Conservation (phyloP, 306 rosid species). For the Quercus aquifolioides region DNA sequence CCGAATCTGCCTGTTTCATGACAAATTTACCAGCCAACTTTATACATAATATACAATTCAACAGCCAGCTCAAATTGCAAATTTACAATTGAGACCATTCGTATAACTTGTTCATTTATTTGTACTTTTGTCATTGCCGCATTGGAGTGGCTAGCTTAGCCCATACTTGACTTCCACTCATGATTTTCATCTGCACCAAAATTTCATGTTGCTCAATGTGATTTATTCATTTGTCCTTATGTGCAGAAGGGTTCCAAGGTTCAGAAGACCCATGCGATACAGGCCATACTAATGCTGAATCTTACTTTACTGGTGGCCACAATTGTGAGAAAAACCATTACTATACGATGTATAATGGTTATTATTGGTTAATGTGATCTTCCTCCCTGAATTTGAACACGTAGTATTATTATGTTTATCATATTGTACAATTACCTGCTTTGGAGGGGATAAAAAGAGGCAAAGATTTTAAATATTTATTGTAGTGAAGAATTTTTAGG, state of each 20-base stretch:
- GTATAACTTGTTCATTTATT: neutral
- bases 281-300: constrained; percentile 69
- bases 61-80: neutral
- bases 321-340: constrained; percentile 18
- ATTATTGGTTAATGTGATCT: constrained; percentile 19
- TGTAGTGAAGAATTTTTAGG: neutral
- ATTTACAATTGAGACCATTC: neutral
- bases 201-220: neutral
- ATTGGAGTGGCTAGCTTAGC: neutral
- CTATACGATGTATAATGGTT: constrained; percentile 26
- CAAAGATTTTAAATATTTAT: constrained; percentile 13
- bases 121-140: neutral
- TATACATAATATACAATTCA: neutral
- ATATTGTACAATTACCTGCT: constrained; percentile 7
- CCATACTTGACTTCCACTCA: neutral
- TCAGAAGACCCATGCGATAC: constrained; percentile 86
- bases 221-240: constrained; percentile 15
- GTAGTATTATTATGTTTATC: constrained; percentile 17
- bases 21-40: neutral
- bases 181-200: neutral
- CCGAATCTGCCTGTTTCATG: neutral
- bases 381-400: constrained; percentile 24
- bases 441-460: constrained; percentile 21
- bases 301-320: constrained; percentile 30
- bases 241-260: constrained; percentile 93